These are phyloP conservation scores for Coemansia sp. DNA, from an alignment of 192 early-diverging fungal genomes.

Conservation along the genomic window DNA sequence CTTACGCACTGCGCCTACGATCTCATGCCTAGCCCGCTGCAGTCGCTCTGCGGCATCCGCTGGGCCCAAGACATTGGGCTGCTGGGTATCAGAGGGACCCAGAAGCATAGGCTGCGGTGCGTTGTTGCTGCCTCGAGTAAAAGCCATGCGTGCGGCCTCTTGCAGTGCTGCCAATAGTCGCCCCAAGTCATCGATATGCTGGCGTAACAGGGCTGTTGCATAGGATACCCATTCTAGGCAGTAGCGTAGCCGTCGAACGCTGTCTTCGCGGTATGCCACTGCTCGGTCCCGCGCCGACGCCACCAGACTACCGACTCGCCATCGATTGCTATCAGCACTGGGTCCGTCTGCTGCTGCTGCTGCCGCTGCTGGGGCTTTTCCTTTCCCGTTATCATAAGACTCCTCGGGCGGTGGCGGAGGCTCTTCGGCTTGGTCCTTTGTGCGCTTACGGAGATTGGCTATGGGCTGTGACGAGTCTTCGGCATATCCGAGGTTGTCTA, in stretches of 20 bases:
- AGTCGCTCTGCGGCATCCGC: constrained; percentile 50
- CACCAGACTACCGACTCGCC: constrained; percentile 38
- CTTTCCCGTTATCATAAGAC: constrained; percentile 4
- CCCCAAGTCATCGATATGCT: constrained; percentile 66
- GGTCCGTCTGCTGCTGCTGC: constrained; percentile 54
- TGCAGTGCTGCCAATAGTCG: constrained; percentile 55
- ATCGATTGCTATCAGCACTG: constrained; percentile 59
- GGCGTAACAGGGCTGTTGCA: constrained; percentile 71
- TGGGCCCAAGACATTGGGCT: constrained; percentile 1
- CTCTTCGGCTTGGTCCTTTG: constrained; percentile 32
- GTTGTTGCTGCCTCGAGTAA: background rate
- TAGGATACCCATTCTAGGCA: constrained; percentile 89
- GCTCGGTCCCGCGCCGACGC: constrained; percentile 56
- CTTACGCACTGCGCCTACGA: constrained; percentile 78
- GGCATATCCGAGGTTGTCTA: constrained; percentile 62
- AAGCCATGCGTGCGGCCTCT: constrained; percentile 19
- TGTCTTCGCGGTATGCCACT: constrained; percentile 84
- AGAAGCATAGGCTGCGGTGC: too few species aligned
- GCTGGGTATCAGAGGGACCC: too few species aligned
- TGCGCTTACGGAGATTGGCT: constrained; percentile 35
- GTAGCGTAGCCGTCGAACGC: constrained; percentile 83
- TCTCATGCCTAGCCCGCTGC: constrained; percentile 71
- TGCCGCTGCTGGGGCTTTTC: constrained; percentile 47
- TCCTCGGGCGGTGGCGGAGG: background rate
- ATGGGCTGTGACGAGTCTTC: background rate